phyloP scores from a whole-genome alignment of 208 protist genomes.

The Sergeia podlipaevii region DNA sequence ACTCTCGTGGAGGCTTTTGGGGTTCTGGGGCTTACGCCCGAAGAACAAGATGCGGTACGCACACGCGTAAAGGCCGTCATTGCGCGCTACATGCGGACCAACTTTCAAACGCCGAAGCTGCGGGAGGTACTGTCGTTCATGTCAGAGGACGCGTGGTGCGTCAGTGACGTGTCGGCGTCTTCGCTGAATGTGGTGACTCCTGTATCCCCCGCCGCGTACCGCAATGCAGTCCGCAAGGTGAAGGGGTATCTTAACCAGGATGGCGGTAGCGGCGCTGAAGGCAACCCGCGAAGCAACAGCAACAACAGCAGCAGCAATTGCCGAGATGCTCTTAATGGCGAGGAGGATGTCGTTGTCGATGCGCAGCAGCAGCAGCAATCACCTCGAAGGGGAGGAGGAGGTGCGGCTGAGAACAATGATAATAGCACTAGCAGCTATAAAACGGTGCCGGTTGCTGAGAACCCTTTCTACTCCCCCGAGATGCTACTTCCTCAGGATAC shows the following conservation, averaged over 20 bases:
- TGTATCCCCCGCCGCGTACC: slow-evolving; percentile 44
- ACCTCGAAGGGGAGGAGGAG: background rate
- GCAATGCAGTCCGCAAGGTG: slow-evolving; percentile 42
- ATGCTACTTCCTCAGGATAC: slow-evolving; percentile 71
- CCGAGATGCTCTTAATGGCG: no score
- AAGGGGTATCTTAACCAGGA: slow-evolving; percentile 49
- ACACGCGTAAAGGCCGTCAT: slow-evolving; percentile 46
- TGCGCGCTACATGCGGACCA: slow-evolving; percentile 35
- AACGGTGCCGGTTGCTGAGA: slow-evolving; percentile 25
- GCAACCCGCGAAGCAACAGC: background rate
- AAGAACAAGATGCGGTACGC: slow-evolving; percentile 34
- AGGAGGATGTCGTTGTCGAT: no score
- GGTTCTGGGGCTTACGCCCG: slow-evolving; percentile 43
- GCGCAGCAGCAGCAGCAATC: slow-evolving; percentile 2
- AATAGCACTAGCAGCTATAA: background rate
- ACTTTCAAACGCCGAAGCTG: slow-evolving; percentile 58
- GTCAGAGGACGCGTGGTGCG: slow-evolving; percentile 57
- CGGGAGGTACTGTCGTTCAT: slow-evolving; percentile 62
- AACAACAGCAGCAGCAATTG: slow-evolving; percentile 7
- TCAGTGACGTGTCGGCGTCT: slow-evolving; percentile 39
- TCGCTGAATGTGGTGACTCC: slow-evolving; percentile 63
- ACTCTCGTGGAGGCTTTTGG: slow-evolving; percentile 61
- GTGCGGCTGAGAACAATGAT: background rate
- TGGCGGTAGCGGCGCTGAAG: slow-evolving; percentile 13
- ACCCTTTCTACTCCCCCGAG: slow-evolving; percentile 65